These are phyloP conservation scores for Fusarium scirpi DNA, from an alignment of 2,329 filamentous ascomycete genomes.

Conservation along the genomic window DNA sequence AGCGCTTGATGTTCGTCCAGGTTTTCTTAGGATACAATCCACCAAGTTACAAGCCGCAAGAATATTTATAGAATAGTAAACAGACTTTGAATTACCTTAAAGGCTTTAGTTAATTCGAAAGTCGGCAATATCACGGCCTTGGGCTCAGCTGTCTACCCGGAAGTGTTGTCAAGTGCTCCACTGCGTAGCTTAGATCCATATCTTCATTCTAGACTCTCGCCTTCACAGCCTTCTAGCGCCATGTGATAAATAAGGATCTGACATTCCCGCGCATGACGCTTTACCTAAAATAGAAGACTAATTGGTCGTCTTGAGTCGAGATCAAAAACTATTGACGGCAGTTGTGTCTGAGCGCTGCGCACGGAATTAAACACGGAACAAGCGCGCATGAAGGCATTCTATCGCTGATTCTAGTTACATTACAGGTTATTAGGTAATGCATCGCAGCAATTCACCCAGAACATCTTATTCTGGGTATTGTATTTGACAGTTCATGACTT, in stretches of 20 bases:
- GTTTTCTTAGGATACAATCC: fast-evolving
- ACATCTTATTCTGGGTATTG: no score
- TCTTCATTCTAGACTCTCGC: neutral
- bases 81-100: neutral
- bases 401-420: neutral
- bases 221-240: neutral
- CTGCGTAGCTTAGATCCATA: neutral
- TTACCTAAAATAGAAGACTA: neutral
- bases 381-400: neutral
- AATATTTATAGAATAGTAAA: neutral
- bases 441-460: neutral
- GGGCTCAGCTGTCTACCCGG: neutral
- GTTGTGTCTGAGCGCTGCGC: neutral
- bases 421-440: neutral
- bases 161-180: neutral
- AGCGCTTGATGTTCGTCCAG: neutral
- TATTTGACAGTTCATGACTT: neutral
- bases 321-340: neutral
- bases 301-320: neutral
- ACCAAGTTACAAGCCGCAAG: no score
- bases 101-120: neutral
- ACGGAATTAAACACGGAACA: neutral
- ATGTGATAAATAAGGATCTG: neutral
- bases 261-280: neutral
- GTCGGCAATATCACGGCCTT: neutral